Conservation (phyloP, 306 rosid species). For the Alnus glutinosa region DNA sequence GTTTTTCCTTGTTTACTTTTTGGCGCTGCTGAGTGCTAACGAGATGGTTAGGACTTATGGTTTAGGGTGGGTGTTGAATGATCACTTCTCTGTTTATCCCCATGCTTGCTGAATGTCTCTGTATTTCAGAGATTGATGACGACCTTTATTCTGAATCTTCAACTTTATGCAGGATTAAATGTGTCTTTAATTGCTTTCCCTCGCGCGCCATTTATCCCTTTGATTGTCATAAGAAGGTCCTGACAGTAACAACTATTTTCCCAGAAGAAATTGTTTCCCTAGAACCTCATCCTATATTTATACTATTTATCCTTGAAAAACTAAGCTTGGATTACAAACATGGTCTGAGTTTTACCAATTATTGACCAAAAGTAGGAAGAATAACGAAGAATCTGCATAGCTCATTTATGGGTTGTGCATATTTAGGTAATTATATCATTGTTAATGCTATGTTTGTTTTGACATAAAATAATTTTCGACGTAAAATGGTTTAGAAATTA, state of each 20-base stretch:
- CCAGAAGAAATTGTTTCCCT: background rate
- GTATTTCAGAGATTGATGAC: background rate
- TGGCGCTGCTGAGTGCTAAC: background rate
- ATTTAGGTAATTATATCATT: background rate
- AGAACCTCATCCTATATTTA: background rate
- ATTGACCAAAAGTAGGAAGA: background rate
- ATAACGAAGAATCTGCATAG: background rate
- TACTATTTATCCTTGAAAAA: background rate
- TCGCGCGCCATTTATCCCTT: too few species aligned
- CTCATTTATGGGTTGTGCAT: background rate
- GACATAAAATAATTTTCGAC: too few species aligned
- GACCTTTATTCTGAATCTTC: constrained; percentile 15
- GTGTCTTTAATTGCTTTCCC: background rate
- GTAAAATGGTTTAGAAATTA: too few species aligned
- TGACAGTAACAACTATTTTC: background rate
- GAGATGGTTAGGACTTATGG: background rate
- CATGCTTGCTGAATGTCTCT: background rate
- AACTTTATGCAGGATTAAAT: background rate
- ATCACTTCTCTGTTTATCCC: background rate
- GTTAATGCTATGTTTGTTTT: background rate
- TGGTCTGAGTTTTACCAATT: background rate
- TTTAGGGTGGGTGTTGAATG: constrained; percentile 7
- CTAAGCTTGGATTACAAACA: background rate
- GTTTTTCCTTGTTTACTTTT: background rate
- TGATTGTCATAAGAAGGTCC: background rate